phyloP scores from a whole-genome alignment of 208 protist genomes.

The Trypanosoma rangeli region DNA sequence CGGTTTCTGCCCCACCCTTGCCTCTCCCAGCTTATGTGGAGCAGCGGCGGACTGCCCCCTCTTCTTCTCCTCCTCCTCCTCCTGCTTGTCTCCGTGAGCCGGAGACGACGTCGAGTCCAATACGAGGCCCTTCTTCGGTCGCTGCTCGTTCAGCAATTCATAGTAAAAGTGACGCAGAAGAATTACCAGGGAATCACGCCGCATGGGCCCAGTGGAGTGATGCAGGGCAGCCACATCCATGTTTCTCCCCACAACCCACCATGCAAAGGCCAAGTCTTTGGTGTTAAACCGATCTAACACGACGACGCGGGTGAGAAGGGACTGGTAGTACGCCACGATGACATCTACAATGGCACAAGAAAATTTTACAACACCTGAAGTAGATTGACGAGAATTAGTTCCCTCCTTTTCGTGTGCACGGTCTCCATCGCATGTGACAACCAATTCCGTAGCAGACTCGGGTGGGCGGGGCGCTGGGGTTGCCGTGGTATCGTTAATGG shows the following conservation, averaged over 20 bases:
- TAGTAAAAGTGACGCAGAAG: slow-evolving; percentile 75
- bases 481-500: not conserved
- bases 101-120: not conserved
- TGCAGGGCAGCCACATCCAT: slow-evolving; percentile 67
- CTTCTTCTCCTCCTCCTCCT: not conserved
- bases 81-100: not conserved
- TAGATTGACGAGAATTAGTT: not conserved
- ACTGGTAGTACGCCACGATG: slow-evolving; percentile 75
- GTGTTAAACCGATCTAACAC: slow-evolving; percentile 82
- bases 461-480: slow-evolving; percentile 17
- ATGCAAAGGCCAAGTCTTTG: slow-evolving; percentile 80
- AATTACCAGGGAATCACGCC: slow-evolving; percentile 74
- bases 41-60: not conserved
- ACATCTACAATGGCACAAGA: slow-evolving; percentile 38
- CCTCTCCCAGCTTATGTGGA: not conserved
- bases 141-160: slow-evolving; percentile 40
- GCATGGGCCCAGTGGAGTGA: slow-evolving; percentile 31
- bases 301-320: slow-evolving; percentile 68
- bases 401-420: not conserved
- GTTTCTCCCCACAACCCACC: slow-evolving; percentile 80
- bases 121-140: slow-evolving; percentile 18
- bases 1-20: not conserved
- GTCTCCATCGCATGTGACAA: not conserved
- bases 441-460: not conserved
- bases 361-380: slow-evolving; percentile 17